A percentile compares a stretch with the other conserved stretches of the same genome.
phyloP scores from a whole-genome alignment of 768 basidiomycete genomes.

The Naganishia vaughanmartiniae region DNA sequence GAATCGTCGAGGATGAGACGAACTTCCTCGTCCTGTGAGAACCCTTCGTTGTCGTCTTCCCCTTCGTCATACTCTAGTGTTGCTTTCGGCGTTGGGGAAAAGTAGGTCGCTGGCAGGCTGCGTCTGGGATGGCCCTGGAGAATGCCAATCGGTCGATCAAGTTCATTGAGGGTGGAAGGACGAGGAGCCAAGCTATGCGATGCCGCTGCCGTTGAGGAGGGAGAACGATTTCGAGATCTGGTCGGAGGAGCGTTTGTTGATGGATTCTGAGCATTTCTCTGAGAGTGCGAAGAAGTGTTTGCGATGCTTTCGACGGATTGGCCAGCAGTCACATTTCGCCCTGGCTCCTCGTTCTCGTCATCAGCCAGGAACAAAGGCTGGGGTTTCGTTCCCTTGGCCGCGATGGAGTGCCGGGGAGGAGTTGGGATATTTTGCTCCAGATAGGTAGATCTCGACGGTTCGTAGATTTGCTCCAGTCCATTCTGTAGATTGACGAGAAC shows the following conservation, averaged over 20 bases:
- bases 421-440: slow-evolving; percentile 55
- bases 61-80: slow-evolving; percentile 30
- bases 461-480: slow-evolving; percentile 67
- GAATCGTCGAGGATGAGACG: slow-evolving; percentile 2
- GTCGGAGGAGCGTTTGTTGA: background rate
- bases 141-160: background rate
- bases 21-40: slow-evolving; percentile 15
- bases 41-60: slow-evolving; percentile 7
- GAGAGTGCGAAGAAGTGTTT: background rate
- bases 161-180: background rate
- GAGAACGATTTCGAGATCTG: slow-evolving; percentile 5
- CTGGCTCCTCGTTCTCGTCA: background rate
- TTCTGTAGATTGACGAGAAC: slow-evolving; percentile 53
- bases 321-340: background rate
- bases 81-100: slow-evolving; percentile 18
- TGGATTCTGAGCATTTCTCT: background rate
- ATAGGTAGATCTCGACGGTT: slow-evolving; percentile 70
- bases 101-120: slow-evolving; percentile 15
- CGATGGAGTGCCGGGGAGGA: slow-evolving; percentile 24
- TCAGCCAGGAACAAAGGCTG: slow-evolving; percentile 15
- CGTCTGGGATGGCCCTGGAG: background rate
- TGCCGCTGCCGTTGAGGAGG: background rate
- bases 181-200: slow-evolving; percentile 1
- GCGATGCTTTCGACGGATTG: background rate
- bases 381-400: slow-evolving; percentile 16